Evolutionary conservation across 805 yeast species (phyloP), one percentile per base, ranked within the genome.

Genomic region (Barnettozyma populi): DNA sequence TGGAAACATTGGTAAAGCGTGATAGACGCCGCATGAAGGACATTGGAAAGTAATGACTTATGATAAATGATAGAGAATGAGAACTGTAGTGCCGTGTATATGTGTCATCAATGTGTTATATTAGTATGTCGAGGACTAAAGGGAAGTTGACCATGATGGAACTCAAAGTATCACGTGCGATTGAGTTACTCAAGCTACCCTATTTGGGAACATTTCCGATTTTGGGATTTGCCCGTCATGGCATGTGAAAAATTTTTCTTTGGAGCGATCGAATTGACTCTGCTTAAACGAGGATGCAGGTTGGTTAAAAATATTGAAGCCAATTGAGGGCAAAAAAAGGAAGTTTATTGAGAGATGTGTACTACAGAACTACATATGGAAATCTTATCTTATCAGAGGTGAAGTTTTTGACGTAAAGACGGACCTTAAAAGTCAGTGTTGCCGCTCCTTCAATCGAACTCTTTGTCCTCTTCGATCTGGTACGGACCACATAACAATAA

Each of bases 1-100:
- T 84, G 60, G 87, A 81, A 50, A 64, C 64, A 11, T 54, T 81
- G 44, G 70, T 79, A 32, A 72, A 68, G 57, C 66, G 72, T 43
- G 79, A 76, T 47, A 65, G 75, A 46, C 70, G 54, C 44, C 45
- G 63, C 16, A 55, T 52, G 20, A 59, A 55, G 36, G 59, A 55
- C 23, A 42, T 46, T 10, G 43, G 47, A 9, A 44, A 32, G 19
- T 44, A 25, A 38, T 14, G 27, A 25, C 8, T 35, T 6, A 44
- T 20, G 35, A 29, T 19, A 19, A 18, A 29, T 18, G 43, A 41
- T n/a, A n/a, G 20, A 39, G 13, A 16, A 16, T 7, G 7, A n/a
- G 31, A n/a, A n/a, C 1, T 24, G 31, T 29, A 13, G 25, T 41
- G 32, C 18, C 36, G 27, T 24, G 5, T 10, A 18, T 29, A 18